phyloP scores from a whole-genome alignment of 257 asterid species.

The Haberlea rhodopensis region DNA sequence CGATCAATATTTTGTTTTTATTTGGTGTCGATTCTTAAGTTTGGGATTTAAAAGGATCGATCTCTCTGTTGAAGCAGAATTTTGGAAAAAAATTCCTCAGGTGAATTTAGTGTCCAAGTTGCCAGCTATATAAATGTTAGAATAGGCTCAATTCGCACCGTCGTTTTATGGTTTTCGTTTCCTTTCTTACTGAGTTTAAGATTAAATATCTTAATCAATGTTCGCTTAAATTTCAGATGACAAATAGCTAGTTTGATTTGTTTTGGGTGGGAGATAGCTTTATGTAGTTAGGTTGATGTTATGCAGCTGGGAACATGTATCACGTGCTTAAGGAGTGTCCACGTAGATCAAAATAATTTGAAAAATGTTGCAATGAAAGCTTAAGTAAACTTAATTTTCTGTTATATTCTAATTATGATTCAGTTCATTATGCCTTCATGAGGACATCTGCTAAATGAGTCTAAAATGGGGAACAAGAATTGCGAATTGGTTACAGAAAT shows the following conservation, averaged over 20 bases:
- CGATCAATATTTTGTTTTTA: not conserved
- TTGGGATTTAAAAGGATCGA: slow-evolving; percentile 28
- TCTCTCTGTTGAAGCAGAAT: slow-evolving; percentile 27
- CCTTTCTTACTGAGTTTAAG: slow-evolving; percentile 11
- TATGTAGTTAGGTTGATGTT: slow-evolving; percentile 16
- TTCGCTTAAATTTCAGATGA: slow-evolving; percentile 22
- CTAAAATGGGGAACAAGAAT: not conserved
- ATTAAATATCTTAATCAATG: slow-evolving; percentile 5
- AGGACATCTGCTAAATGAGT: not conserved
- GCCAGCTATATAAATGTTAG: not conserved
- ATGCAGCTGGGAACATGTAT: slow-evolving; percentile 12
- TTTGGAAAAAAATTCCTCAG: not conserved
- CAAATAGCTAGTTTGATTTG: slow-evolving; percentile 13
- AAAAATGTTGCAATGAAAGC: slow-evolving; percentile 14
- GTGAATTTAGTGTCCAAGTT: slow-evolving; percentile 18
- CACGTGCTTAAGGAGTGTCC: slow-evolving; percentile 31
- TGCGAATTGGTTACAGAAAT: slow-evolving; percentile 6
- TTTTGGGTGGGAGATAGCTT: slow-evolving; percentile 22
- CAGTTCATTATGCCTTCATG: slow-evolving; percentile 5
- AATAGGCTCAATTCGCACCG: slow-evolving; percentile 2
- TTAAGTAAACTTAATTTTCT: slow-evolving; percentile 8
- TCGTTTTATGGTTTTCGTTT: slow-evolving; percentile 9
- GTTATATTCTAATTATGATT: slow-evolving; percentile 4
- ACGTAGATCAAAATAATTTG: slow-evolving; percentile 22
- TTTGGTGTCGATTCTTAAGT: not conserved